Evolutionary conservation across 257 asterid genomes (phyloP), one percentile per base, ranked within the genome.

Genomic region (Solanum verrucosum): DNA sequence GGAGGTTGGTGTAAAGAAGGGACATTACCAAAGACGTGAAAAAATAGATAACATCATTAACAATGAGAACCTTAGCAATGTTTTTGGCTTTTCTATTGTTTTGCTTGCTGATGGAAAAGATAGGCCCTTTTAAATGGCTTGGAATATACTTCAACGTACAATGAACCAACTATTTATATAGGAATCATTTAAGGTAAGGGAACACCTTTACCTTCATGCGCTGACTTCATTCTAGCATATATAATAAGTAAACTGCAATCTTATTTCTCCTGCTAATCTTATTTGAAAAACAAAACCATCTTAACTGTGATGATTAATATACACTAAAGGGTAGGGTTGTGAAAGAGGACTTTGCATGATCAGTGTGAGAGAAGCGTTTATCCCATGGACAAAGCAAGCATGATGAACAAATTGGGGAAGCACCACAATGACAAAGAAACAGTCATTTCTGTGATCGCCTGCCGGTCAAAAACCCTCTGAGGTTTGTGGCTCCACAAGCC

Each of bases 31-130:
- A 75, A 35, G 33, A 21, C 83, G 21, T 75, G 83, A 75, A 75
- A 56, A 21, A 75, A 37, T 5, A 75, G 33, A 75, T 37, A 75
- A 37, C 83, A 75, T 75, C 6, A 37, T 75, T 18, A 11, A 18
- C 52, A 35, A 20, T 74, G 56, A 75, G 56, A 75, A 37, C 56
- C 83, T 37, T 37, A 21, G 33, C 83, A 75, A 9, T 74, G 52
- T 11, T 16, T 52, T 81, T 56, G 65, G 37, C 86, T 71, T 59
- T 67, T 86, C 35, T 84, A 44, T 79, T 70, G 79, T 42, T 29
- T 91, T 90, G 93, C 91, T 91, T 90, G 82, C 77, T 73, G 68
- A 49, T 87, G 85, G 67, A 90, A 91, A 77, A 87, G 42, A 37
- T 12, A 34, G 65, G 56, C 52, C 38, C 29, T 75, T 88, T 87